Base-by-base conservation (phyloP, 495 filamentous ascomycete species). In the Penicillium paradoxum region DNA sequence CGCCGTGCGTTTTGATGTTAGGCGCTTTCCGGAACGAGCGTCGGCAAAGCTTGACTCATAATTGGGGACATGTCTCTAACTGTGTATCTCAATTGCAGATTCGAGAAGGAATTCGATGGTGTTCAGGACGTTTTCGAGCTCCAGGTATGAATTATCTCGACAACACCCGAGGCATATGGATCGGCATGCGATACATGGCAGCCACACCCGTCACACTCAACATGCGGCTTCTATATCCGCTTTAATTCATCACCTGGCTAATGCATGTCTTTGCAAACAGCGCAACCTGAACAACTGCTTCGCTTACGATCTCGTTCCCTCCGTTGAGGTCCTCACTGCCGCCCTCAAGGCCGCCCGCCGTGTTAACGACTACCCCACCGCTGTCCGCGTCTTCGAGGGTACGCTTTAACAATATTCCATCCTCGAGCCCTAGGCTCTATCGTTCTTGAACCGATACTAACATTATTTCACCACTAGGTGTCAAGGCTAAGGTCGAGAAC, bases 201-300 rank as follows among this genome's bases (percentile, higher is more conserved):
- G 51, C 27, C 51, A 40, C 34, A 33, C 15, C 25, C 24, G 29
- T 30, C 43, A 54, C 43, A 54, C 21, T 36, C 43, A 34, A 27
- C 13, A 45, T 37, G 30, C 51, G 29, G 45, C 42, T 45, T n/a
- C 19, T 14, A 33, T 48, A 30, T 38, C 19, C 36, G 32, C 29
- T 19, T 22, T 14, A 24, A 51, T 44, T 44, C 39, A 30, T 19
- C 49, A 45, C 18, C 8, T 52, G 22, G 21, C 49, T 52, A 52
- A 52, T 43, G 15, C 49, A 19, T 33, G 7, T 43, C 13, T 27
- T 15, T 27, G 34, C 21, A 38, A 51, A 55, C 64, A 98, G 91
- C 91, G 93, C 69, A 99, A 99, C 76, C 82, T 99, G 60, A 99
- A 99, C 86, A 99, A 99, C 78, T 91, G 88, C 72, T 99, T 99